Conservation (phyloP, 169 alveolate genomes). For the Cryptosporidium bovis region DNA sequence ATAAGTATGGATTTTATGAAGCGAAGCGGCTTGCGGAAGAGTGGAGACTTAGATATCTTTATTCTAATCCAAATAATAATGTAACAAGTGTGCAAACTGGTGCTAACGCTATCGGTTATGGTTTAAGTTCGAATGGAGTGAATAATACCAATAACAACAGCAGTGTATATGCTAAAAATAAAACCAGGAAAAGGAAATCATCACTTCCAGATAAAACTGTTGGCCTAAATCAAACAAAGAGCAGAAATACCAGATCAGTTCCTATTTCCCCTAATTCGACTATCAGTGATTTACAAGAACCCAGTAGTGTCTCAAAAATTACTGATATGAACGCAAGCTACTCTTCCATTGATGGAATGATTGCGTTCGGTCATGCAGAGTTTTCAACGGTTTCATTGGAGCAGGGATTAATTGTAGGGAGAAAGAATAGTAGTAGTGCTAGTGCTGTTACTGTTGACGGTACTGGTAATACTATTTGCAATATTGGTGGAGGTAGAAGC, state of each 20-base stretch:
- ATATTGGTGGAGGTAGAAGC: no score
- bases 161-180: not conserved
- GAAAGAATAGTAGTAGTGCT: no score
- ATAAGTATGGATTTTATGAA: constrained; percentile 65
- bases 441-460: no score
- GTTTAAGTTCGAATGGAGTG: no score
- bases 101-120: no score
- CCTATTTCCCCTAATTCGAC: not conserved
- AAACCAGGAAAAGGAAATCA: not conserved
- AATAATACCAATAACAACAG: no score
- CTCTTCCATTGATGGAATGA: constrained; percentile 54
- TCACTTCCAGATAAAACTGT: not conserved
- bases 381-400: constrained; percentile 12
- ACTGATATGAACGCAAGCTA: not conserved
- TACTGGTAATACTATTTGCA: no score
- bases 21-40: constrained; percentile 68
- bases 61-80: constrained; percentile 43
- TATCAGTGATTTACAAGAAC: not conserved
- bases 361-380: constrained; percentile 56
- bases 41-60: constrained; percentile 64
- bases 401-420: not conserved
- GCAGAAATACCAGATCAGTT: not conserved
- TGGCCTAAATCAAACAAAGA: not conserved
- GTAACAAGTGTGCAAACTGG: no score
- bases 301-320: not conserved